Base-by-base conservation (phyloP, 139 green algal genomes). In the Desmodesmus armatus region DNA sequence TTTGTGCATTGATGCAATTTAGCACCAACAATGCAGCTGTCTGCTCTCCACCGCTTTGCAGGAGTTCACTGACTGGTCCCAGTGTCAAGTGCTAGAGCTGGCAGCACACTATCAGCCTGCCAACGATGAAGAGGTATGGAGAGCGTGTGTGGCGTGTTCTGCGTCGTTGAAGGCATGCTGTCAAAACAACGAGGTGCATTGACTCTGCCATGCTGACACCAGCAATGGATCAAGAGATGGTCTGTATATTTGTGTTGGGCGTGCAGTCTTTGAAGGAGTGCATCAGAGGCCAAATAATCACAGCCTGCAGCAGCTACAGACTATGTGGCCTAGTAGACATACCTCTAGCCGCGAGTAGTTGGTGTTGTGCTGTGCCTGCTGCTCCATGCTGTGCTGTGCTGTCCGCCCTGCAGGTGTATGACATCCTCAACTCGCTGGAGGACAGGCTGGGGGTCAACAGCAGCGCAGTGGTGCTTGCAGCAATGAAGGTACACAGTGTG, bases 341-440 rank as follows among this genome's bases (percentile, higher is more conserved):
- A 69, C 19, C 60, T 69, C 60, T 69, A n/a, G 60, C 60, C 15
- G 13, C 33, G 25, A 11, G 29, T 72, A 33, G 6, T 72, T 7
- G 11, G 40, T 41, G 29, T 41, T 31, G 11, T 72, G 63, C 9
- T 49, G 5, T 51, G 40, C 3, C 23, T n/a, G n/a, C 25, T 67
- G 58, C 21, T 67, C 6, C 58, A 13, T 58, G 41, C 31, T 31
- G 67, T 6, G 5, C 66, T 29, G 7, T 74, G 35, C 35, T 44
- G 66, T 25, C 6, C 31, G 33, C 31, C 21, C 0, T 78, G 17
- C 33, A 91, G 80, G 90, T 96, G 60, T 99, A 97, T 87, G 96
- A 99, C 88, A 90, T 99, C 75, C 94, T 99, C 86, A 98, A 99
- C 86, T 89, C 94, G 29, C 90, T 99, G 49, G 97, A 99, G 88